Evolutionary conservation across 139 green algal genomes (phyloP).

Genomic region (Chlorella sp.): DNA sequence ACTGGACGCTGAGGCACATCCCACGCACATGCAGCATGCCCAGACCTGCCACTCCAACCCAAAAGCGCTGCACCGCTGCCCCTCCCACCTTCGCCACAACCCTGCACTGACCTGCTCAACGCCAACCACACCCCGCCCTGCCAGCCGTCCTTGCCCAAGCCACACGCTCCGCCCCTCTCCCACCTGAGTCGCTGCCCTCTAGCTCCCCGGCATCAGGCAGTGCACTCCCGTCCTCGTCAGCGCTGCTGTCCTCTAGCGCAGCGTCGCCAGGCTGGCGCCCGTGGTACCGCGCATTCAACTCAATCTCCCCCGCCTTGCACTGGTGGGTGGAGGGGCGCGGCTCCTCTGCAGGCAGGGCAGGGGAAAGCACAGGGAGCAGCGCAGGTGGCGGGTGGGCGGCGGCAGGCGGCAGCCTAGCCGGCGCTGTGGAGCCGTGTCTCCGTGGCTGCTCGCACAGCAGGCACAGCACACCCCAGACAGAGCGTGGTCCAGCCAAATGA

Average conservation of each 20-base stretch:
- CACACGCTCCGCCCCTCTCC: neutral
- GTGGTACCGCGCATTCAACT: constrained; percentile 5
- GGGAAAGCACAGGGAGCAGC: neutral
- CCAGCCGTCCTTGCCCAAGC: neutral
- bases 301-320: constrained; percentile 8
- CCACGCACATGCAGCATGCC: no score
- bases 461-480: neutral
- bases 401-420: neutral
- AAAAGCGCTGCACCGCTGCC: no score
- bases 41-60: no score
- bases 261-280: constrained; percentile 15
- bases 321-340: neutral
- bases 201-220: neutral
- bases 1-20: no score
- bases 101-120: no score
- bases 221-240: neutral
- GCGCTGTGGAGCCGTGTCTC: no score
- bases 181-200: constrained; percentile 29
- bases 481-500: neutral
- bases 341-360: constrained; percentile 12
- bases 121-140: no score
- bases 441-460: neutral
- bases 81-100: no score
- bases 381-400: neutral
- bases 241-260: constrained; percentile 9